Base-by-base conservation (phyloP, 257 asterid genomes). In the Asclepias syriaca region DNA sequence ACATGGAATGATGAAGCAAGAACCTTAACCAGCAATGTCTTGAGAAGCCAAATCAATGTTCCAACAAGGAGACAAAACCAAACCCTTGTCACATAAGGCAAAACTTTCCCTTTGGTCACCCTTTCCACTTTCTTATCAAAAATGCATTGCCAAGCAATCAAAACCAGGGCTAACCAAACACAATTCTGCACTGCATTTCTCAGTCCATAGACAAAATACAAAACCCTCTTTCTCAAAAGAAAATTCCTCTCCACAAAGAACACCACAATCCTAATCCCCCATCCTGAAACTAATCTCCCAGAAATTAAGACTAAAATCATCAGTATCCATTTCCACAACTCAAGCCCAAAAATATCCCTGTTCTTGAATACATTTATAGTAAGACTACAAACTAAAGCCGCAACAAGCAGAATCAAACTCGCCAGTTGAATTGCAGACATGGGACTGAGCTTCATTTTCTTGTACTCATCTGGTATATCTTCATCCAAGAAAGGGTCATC, bases 1-100 rank as follows among this genome's bases (percentile, higher is more conserved):
- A 93, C 96, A 19, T 93, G 98, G 63, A 93, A 93, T 0, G 93
- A 86, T 2, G 88, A 89, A 6, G 98, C 98, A 53, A 93, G 51
- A 43, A 90, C 96, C 88, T 93, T 93, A 32, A 93, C 96, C 1
- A 91, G 77, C 72, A 91, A 48, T 0, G 97, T 93, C 74, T 93
- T 93, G 24, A 93, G 43, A 12, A 93, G 77, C 98, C 98, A 93
- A 74, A 90, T 77, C 49, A 87, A 64, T 0, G 97, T 91, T 18
- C 96, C 96, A 9, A 91, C 86, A 79, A 93, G 74, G 8, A 93
- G 85, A 60, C 98, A 91, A 72, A 91, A 87, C 96, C 97, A 93
- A 73, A 89, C 65, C 77, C 70, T 80, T 0, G 96, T 87, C 66
- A 93, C 91, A 9, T 82, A 84, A 7, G 86, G 85, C 74, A 93